Evolutionary conservation across 495 filamentous ascomycete species (phyloP), one percentile per base, ranked within the genome.

Genomic region (Podospora fimiseda): DNA sequence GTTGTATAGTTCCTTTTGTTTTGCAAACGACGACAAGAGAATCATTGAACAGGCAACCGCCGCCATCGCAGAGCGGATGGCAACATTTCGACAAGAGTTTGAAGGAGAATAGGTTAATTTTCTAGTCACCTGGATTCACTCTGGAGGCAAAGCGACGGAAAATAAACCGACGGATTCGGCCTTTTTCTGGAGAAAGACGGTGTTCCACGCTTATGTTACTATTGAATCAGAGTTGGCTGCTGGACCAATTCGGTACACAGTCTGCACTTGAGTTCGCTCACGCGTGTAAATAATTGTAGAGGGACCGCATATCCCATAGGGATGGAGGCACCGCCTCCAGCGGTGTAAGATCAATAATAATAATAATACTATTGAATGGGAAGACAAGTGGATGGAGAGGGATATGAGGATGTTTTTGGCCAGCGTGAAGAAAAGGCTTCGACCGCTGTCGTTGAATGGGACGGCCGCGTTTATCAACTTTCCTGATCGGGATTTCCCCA

Each of bases 211-310:
- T 15, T 65, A 66, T 30, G 36, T 66, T 33, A 64, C 52, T n/a
- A 16, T 66, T 9, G 59, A 27, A 43, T n/a, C 62, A 66, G 14
- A 65, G 65, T 20, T 66, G 62, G 59, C 39, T n/a, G n/a, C n/a
- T n/a, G n/a, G n/a, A n/a, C n/a, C n/a, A n/a, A n/a, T n/a, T n/a
- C n/a, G n/a, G n/a, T n/a, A n/a, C n/a, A n/a, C n/a, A n/a, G n/a
- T n/a, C n/a, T n/a, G n/a, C n/a, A n/a, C n/a, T n/a, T n/a, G n/a
- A n/a, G n/a, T n/a, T n/a, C n/a, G n/a, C n/a, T n/a, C n/a, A n/a
- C n/a, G n/a, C n/a, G n/a, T n/a, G n/a, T n/a, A n/a, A n/a, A n/a
- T n/a, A n/a, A n/a, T n/a, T n/a, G n/a, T n/a, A n/a, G n/a, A n/a
- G n/a, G n/a, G n/a, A n/a, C n/a, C n/a, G n/a, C n/a, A n/a, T n/a